Percentiles rank a stretch among this genome's conserved stretches.
Conservation (phyloP, 176 grass and related monocot genomes). For the barley (Hordeum vulgare) region DNA sequence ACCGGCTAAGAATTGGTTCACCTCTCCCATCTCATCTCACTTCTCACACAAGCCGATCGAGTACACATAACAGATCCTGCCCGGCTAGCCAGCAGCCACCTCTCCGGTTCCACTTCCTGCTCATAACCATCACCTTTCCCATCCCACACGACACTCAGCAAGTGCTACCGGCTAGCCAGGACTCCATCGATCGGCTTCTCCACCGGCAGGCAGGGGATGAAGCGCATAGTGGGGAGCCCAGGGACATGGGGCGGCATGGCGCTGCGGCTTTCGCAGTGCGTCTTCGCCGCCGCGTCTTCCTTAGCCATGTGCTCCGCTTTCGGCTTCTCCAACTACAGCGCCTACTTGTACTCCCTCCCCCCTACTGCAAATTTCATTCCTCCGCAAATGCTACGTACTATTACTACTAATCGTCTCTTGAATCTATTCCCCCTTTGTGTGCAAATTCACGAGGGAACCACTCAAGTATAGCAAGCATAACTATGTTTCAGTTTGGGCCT, state of each 20-base stretch:
- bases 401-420: background rate
- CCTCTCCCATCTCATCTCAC: background rate
- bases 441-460: background rate
- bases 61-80: too few species aligned
- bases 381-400: background rate
- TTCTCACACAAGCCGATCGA: too few species aligned
- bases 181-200: background rate
- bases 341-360: constrained; percentile 35
- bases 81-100: too few species aligned
- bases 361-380: background rate
- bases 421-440: background rate
- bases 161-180: too few species aligned
- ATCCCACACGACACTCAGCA: too few species aligned
- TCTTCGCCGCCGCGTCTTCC: constrained; percentile 47
- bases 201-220: constrained; percentile 22
- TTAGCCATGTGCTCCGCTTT: constrained; percentile 44
- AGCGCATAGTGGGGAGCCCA: constrained; percentile 55
- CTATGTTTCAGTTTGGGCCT: background rate
- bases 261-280: constrained; percentile 51
- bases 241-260: constrained; percentile 67
- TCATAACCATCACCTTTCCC: too few species aligned
- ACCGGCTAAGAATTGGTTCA: background rate
- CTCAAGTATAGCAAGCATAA: background rate
- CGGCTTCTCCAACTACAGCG: constrained; percentile 63
- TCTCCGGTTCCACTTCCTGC: too few species aligned